These are phyloP conservation scores for Talaromyces islandicus DNA, from an alignment of 2,329 filamentous ascomycete species.

Conservation along the genomic window DNA sequence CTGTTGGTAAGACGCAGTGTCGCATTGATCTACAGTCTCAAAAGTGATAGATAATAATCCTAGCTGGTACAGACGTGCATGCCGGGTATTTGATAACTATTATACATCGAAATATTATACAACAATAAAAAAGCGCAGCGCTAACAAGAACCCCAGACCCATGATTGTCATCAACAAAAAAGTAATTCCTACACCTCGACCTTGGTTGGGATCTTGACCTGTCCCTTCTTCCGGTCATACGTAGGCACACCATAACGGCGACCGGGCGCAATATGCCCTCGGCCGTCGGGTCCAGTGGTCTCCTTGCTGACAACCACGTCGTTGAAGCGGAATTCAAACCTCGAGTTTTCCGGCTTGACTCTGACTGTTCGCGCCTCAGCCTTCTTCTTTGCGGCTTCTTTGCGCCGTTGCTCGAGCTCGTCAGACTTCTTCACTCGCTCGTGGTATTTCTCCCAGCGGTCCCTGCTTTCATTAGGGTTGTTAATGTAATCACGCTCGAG, in stretches of 20 bases:
- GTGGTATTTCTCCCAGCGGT: slow-evolving; percentile 34
- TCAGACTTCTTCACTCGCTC: slow-evolving; percentile 38
- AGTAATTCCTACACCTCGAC: slow-evolving; percentile 42
- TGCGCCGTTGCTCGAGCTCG: slow-evolving; percentile 34
- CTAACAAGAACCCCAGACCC: background rate
- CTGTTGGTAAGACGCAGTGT: background rate
- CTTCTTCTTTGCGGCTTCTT: slow-evolving; percentile 32
- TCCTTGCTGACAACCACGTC: slow-evolving; percentile 50
- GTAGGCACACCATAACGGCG: slow-evolving; percentile 58
- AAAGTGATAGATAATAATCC: background rate
- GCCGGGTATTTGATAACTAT: background rate
- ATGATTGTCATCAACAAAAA: background rate
- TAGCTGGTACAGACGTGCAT: background rate
- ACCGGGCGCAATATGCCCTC: slow-evolving; percentile 49
- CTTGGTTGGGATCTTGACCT: slow-evolving; percentile 57
- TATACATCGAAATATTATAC: background rate
- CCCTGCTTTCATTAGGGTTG: slow-evolving; percentile 26
- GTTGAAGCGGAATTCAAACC: slow-evolving; percentile 57
- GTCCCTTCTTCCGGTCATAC: slow-evolving; percentile 57
- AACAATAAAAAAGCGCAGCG: background rate
- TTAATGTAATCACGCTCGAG: slow-evolving; percentile 40
- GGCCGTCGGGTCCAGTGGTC: slow-evolving; percentile 50
- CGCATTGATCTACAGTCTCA: background rate
- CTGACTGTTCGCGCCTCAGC: slow-evolving; percentile 40
- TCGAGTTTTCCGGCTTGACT: slow-evolving; percentile 40